Conservation (phyloP, 805 yeast species). For the Yarrowia sp. region DNA sequence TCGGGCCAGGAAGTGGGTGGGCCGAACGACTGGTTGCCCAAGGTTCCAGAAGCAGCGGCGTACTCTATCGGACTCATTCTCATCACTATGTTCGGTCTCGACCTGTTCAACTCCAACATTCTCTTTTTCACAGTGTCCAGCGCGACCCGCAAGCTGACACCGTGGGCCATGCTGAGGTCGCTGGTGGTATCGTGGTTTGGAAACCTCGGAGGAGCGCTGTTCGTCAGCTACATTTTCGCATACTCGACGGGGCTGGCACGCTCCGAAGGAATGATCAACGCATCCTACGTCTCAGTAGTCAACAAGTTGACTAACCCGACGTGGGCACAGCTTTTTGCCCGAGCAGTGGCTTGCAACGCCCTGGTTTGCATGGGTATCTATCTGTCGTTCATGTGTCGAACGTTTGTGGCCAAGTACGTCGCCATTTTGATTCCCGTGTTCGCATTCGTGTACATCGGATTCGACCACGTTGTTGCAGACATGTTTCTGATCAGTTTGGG, state of each 20-base stretch:
- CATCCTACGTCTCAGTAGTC: background rate
- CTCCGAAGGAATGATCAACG: background rate
- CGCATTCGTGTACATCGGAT: conserved; percentile 1
- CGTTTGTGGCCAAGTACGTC: conserved; percentile 3
- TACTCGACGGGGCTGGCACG: conserved; percentile 12
- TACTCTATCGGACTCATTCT: conserved; percentile 9
- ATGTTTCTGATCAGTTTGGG: conserved; percentile 8
- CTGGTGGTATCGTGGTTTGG: conserved; percentile 5
- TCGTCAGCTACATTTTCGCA: conserved; percentile 4
- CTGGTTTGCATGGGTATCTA: conserved; percentile 20
- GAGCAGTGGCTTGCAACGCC: conserved; percentile 4
- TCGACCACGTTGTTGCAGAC: conserved; percentile 22
- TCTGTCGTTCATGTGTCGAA: conserved; percentile 15
- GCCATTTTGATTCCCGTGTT: background rate
- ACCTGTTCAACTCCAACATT: conserved; percentile 25
- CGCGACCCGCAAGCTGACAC: background rate
- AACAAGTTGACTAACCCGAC: background rate
- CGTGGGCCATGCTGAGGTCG: background rate
- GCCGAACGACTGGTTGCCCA: background rate
- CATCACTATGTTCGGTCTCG: conserved; percentile 12
- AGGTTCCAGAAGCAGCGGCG: background rate
- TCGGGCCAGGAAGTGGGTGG: background rate
- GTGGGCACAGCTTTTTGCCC: conserved; percentile 10
- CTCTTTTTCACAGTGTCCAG: conserved; percentile 8
- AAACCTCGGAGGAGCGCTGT: conserved; percentile 14